phyloP scores from a whole-genome alignment of 441 rosid species.

The Erodium texanum region DNA sequence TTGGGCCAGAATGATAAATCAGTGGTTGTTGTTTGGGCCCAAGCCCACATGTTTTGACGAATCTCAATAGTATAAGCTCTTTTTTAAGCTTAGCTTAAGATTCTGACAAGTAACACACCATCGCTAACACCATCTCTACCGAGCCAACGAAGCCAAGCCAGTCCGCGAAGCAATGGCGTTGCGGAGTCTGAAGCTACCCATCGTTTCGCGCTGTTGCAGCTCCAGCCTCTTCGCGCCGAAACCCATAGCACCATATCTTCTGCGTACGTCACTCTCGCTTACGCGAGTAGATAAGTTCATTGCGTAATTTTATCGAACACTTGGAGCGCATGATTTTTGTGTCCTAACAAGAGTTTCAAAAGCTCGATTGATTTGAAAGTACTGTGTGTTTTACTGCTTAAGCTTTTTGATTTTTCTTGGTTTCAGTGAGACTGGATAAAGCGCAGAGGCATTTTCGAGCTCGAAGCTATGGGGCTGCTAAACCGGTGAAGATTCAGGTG shows the following conservation, averaged over 20 bases:
- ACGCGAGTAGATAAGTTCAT: not conserved
- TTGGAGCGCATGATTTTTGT: not conserved
- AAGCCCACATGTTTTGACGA: no score
- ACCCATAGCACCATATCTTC: conserved; percentile 23
- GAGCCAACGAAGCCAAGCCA: not conserved
- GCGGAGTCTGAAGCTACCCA: conserved; percentile 36
- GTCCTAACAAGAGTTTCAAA: no score
- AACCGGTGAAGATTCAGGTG: conserved; percentile 41
- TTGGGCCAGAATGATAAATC: no score
- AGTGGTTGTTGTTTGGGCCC: no score
- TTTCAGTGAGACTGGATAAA: conserved; percentile 39
- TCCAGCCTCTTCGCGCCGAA: conserved; percentile 20
- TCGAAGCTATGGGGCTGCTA: conserved; percentile 46
- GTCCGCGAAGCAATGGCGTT: conserved; percentile 27
- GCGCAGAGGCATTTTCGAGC: conserved; percentile 23
- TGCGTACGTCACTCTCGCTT: conserved; percentile 23
- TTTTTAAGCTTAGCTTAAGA: no score
- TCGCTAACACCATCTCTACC: no score
- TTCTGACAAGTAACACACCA: no score
- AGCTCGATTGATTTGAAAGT: not conserved
- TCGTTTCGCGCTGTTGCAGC: conserved; percentile 26
- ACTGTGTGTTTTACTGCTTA: not conserved
- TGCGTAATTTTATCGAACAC: conserved; percentile 28
- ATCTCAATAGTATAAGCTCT: no score
- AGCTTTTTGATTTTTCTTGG: not conserved